Evolutionary conservation across 768 basidiomycete genomes (phyloP).

Genomic region (Naganishia vaughanmartiniae): DNA sequence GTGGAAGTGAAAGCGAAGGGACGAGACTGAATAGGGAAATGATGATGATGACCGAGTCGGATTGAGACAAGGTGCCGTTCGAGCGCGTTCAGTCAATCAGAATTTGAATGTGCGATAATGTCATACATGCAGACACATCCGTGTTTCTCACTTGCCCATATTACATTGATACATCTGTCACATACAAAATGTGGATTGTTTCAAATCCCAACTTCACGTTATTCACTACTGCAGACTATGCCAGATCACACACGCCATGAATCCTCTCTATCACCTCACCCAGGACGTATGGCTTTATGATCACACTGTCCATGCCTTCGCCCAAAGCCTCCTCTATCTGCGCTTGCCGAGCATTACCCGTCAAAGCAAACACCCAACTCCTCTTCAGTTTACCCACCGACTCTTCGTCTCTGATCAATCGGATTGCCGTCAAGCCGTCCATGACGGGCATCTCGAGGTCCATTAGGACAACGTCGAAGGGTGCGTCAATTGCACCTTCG

Average conservation of each 20-base stretch:
- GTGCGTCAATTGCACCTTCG: slow-evolving; percentile 26
- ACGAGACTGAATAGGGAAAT: slow-evolving; percentile 20
- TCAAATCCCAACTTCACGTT: not conserved
- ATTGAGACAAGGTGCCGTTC: not conserved
- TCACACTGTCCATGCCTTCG: slow-evolving; percentile 40
- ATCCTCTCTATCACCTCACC: slow-evolving; percentile 11
- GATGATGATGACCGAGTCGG: slow-evolving; percentile 6
- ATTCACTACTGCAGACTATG: not conserved
- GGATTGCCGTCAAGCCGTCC: slow-evolving; percentile 48
- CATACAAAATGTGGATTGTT: not conserved
- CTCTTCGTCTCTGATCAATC: slow-evolving; percentile 45
- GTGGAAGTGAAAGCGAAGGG: slow-evolving; percentile 14
- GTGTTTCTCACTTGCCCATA: not conserved
- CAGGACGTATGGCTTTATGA: slow-evolving; percentile 27
- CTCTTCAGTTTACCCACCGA: slow-evolving; percentile 34
- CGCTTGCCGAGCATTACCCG: slow-evolving; percentile 49
- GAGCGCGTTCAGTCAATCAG: not conserved
- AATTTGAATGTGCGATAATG: not conserved
- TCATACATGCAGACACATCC: not conserved
- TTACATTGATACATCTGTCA: not conserved
- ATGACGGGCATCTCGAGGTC: slow-evolving; percentile 52
- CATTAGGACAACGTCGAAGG: slow-evolving; percentile 45
- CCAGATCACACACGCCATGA: slow-evolving; percentile 4
- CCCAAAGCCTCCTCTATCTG: slow-evolving; percentile 48
- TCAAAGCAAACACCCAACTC: slow-evolving; percentile 46